Percentiles rank a stretch among this genome's conserved stretches.
phyloP scores from a whole-genome alignment of 768 basidiomycete genomes.

The Kockovaella imperatae region DNA sequence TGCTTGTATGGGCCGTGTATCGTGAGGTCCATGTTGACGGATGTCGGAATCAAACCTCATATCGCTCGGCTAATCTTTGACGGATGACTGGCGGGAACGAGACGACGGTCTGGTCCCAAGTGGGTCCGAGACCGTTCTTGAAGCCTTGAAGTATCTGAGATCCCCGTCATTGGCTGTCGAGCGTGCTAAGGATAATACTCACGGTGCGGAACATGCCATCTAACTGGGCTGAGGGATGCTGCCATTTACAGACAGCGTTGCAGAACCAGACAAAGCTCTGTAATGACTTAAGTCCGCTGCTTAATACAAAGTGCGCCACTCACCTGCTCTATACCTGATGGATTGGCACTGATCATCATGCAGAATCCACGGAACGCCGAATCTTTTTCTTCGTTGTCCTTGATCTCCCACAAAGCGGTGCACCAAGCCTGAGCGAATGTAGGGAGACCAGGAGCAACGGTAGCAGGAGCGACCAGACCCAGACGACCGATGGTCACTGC shows the following conservation, averaged over 20 bases:
- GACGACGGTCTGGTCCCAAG: slow-evolving; percentile 75
- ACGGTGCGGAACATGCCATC: slow-evolving; percentile 82
- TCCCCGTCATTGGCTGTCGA: not conserved
- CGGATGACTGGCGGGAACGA: slow-evolving; percentile 82
- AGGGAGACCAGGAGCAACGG: slow-evolving; percentile 80
- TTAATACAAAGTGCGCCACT: slow-evolving; percentile 29
- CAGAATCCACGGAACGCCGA: slow-evolving; percentile 97
- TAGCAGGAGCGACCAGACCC: slow-evolving; percentile 78
- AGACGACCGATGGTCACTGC: slow-evolving; percentile 96
- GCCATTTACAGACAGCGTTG: slow-evolving; percentile 95
- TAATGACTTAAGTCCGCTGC: not conserved
- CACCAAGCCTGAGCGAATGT: slow-evolving; percentile 96
- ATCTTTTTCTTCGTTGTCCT: slow-evolving; percentile 99
- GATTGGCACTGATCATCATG: slow-evolving; percentile 88
- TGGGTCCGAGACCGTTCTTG: slow-evolving; percentile 69
- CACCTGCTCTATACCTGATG: slow-evolving; percentile 85
- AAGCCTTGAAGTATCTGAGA: slow-evolving; percentile 68
- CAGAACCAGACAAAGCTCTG: slow-evolving; percentile 96
- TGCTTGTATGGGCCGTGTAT: too few relatives aligned
- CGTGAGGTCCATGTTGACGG: too few relatives aligned
- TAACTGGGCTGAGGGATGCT: slow-evolving; percentile 78
- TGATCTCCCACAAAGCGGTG: slow-evolving; percentile 91
- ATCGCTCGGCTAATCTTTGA: slow-evolving; percentile 75
- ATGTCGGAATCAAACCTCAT: too few relatives aligned
- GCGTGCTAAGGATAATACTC: slow-evolving; percentile 11